Evolutionary conservation across 2,329 filamentous ascomycete genomes (phyloP).

Genomic region (Cercospora zeae-maydis): DNA sequence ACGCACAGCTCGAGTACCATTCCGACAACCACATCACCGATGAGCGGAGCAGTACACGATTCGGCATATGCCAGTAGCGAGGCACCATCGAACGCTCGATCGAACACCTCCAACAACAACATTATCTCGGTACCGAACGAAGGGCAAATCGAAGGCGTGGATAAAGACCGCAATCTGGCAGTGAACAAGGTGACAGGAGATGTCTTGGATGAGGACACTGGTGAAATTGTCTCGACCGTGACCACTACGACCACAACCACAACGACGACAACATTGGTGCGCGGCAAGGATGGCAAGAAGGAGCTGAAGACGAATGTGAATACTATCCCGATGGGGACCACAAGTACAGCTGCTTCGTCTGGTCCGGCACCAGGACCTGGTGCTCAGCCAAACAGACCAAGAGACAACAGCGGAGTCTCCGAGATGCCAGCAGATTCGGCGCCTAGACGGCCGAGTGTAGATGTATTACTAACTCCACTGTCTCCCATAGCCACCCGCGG

Average conservation of each 20-base stretch:
- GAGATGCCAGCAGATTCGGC: conserved; percentile 27
- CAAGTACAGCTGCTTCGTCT: conserved; percentile 7
- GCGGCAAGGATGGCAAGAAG: conserved; percentile 24
- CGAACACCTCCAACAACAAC: conserved; percentile 15
- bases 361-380: background rate
- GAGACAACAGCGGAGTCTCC: conserved; percentile 21
- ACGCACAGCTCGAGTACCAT: conserved; percentile 2
- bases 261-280: conserved; percentile 26
- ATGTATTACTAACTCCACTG: conserved; percentile 2
- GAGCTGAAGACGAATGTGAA: conserved; percentile 21
- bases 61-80: conserved; percentile 30
- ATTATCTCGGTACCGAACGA: conserved; percentile 30
- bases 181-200: conserved; percentile 31
- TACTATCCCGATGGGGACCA: conserved; percentile 14
- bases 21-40: conserved; percentile 1
- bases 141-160: conserved; percentile 30
- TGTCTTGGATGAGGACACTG: conserved; percentile 33
- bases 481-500: background rate
- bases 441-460: conserved; percentile 4
- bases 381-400: background rate
- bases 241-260: conserved; percentile 36
- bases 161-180: conserved; percentile 26
- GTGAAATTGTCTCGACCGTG: conserved; percentile 31
- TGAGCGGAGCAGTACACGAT: conserved; percentile 16
- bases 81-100: conserved; percentile 8